A percentile compares a stretch with the other conserved stretches of the same genome.
phyloP scores from a whole-genome alignment of 139 green algal genomes.

The Coelastrella sp. region DNA sequence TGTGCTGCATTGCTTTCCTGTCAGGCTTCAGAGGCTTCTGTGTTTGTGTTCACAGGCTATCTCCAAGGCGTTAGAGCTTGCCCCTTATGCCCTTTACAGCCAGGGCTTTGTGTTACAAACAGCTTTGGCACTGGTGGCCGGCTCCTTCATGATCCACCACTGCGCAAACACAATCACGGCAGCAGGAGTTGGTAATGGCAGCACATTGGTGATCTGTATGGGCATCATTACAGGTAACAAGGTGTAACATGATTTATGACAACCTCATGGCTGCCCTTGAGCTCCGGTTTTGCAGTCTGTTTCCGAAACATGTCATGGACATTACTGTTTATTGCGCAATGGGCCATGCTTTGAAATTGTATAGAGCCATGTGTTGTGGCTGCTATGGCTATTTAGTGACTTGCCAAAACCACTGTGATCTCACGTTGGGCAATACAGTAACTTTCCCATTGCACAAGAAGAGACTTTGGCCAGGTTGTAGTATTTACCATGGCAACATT shows the following conservation, averaged over 20 bases:
- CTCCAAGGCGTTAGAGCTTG: slow-evolving; percentile 60
- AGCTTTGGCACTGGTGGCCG: slow-evolving; percentile 61
- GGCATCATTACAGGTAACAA: slow-evolving; percentile 60
- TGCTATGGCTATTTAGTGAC: no score
- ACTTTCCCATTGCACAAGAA: no score
- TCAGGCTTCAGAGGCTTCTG: no score
- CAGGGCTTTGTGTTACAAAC: slow-evolving; percentile 55
- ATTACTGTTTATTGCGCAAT: no score
- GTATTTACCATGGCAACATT: no score
- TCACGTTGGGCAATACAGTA: no score
- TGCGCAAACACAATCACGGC: slow-evolving; percentile 67
- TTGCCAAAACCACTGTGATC: no score
- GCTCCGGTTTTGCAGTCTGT: not conserved
- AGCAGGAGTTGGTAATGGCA: slow-evolving; percentile 66
- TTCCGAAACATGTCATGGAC: no score
- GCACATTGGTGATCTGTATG: slow-evolving; percentile 70
- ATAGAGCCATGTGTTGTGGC: no score
- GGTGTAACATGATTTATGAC: not conserved
- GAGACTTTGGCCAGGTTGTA: no score
- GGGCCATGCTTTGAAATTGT: no score
- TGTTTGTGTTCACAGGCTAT: slow-evolving; percentile 40
- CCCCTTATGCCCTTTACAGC: slow-evolving; percentile 53
- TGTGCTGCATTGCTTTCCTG: not conserved
- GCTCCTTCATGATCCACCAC: slow-evolving; percentile 62
- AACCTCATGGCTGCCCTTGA: not conserved